Conservation (phyloP, 1,139 yeast genomes). For the Yamadazyma trypodendri region DNA sequence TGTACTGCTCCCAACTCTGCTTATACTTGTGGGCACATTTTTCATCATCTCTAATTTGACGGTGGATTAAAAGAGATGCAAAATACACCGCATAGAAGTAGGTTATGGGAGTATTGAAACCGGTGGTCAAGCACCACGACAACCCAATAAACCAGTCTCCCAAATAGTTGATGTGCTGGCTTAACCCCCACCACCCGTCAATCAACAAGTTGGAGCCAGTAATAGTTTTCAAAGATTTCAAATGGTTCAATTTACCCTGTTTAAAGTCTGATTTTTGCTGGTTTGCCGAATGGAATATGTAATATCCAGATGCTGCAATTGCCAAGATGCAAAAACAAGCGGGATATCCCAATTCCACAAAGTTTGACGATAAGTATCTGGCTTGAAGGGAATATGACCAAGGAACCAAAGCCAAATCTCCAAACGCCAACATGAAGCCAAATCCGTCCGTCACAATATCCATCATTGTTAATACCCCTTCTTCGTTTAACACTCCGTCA, state of each 20-base stretch:
- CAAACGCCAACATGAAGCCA: constrained; percentile 94
- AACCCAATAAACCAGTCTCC: constrained; percentile 95
- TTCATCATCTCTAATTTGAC: constrained; percentile 89
- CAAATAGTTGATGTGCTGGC: constrained; percentile 91
- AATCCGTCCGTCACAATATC: constrained; percentile 96
- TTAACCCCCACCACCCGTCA: constrained; percentile 95
- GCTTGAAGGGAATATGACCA: constrained; percentile 87
- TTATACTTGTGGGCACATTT: constrained; percentile 89
- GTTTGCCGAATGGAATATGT: constrained; percentile 81
- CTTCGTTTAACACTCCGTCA: constrained; percentile 91
- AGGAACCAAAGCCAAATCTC: constrained; percentile 93
- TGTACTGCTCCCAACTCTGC: constrained; percentile 80
- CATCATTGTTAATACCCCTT: constrained; percentile 88
- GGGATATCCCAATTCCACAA: constrained; percentile 52
- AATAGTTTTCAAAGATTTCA: constrained; percentile 64
- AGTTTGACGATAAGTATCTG: constrained; percentile 60
- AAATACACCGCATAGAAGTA: constrained; percentile 86
- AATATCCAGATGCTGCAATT: constrained; percentile 61
- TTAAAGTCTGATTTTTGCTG: constrained; percentile 82
- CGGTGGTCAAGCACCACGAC: constrained; percentile 93
- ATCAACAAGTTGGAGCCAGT: constrained; percentile 78
- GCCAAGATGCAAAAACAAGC: constrained; percentile 36
- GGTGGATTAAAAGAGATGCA: constrained; percentile 75
- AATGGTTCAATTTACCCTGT: constrained; percentile 65
- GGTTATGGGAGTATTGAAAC: constrained; percentile 76